phyloP scores from a whole-genome alignment of 2,329 filamentous ascomycete species.

The Septoria petroselini region DNA sequence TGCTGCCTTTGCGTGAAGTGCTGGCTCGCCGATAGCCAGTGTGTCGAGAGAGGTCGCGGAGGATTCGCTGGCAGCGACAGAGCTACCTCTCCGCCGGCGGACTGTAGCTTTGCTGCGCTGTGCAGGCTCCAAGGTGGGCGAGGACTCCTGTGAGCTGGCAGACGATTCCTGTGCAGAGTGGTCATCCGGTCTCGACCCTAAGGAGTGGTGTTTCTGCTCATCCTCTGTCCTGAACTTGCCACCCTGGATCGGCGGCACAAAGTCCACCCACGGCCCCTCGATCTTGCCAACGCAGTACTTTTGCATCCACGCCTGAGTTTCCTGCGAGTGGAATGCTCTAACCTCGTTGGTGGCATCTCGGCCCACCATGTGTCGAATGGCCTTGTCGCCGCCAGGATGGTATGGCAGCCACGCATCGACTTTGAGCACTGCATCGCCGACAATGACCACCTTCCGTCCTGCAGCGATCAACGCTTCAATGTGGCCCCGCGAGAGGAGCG shows the following conservation, averaged over 20 bases:
- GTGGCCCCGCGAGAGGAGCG: constrained; percentile 31
- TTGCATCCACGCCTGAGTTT: constrained; percentile 72
- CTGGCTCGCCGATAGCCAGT: constrained; percentile 44
- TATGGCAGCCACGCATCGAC: constrained; percentile 84
- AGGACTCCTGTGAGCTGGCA: constrained; percentile 56
- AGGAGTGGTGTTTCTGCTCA: constrained; percentile 34
- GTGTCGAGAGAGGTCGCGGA: constrained; percentile 61
- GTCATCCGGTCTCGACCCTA: constrained; percentile 10
- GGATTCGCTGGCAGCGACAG: constrained; percentile 37
- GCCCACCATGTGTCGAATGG: constrained; percentile 83
- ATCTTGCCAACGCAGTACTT: constrained; percentile 80
- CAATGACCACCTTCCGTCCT: constrained; percentile 74
- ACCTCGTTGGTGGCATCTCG: constrained; percentile 80
- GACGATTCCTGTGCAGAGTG: constrained; percentile 42
- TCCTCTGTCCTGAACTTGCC: constrained; percentile 65
- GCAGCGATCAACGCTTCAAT: constrained; percentile 81
- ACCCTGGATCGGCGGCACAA: constrained; percentile 86
- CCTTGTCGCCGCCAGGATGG: constrained; percentile 87
- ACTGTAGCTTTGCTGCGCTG: constrained; percentile 38
- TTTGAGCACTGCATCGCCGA: constrained; percentile 78
- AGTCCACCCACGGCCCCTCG: constrained; percentile 80
- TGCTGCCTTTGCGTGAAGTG: constrained; percentile 39
- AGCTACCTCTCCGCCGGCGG: constrained; percentile 41
- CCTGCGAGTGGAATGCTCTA: constrained; percentile 83
- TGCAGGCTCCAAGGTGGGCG: constrained; percentile 56